Base-by-base conservation (phyloP, 495 filamentous ascomycete genomes). In the Viridothelium virens region DNA sequence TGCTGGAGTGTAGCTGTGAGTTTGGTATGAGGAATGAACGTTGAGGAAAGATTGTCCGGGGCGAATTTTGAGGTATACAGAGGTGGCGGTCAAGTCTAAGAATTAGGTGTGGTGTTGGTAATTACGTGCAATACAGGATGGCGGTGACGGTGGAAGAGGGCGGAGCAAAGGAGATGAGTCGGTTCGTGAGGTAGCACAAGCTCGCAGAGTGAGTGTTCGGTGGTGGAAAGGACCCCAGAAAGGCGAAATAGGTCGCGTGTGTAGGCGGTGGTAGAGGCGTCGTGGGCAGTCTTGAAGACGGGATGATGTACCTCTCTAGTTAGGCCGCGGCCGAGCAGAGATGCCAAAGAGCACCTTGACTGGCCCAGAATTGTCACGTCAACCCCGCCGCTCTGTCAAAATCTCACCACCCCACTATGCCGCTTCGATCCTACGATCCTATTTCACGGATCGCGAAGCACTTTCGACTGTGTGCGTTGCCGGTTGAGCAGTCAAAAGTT, bases 1-100 rank as follows among this genome's bases (percentile, higher is more conserved):
- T 98, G 38, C 14, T 71, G 48, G 38, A 31, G 33, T 62, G 37
- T 61, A 33, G 10, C n/a, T 61, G 53, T 37, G 14, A 31, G 39
- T 18, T 34, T 11, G 38, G 7, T 25, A 41, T 7, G 3, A 39
- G 11, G 9, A 39, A 31, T 11, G 4, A 33, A 37, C 12, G 2
- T 47, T 9, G 34, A 11, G n/a, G 33, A 25, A 33, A 41, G 37
- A 25, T 63, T 11, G 37, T 25, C 10, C 37, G 5, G 37, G 10
- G 61, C 10, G 33, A 5, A 10, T 11, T 4, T n/a, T 6, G 25
- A 31, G 61, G 12, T 41, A 36, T 59, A 25, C 14, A n/a, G 25
- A 14, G 61, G 11, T 31, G 34, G 41, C n/a, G 37, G 61, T 33
- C 12, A 41, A 47, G 11, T n/a, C 34, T 63, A 41, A 47, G 61